phyloP scores from a whole-genome alignment of 306 rosid genomes.

The Dryas alaskensis region DNA sequence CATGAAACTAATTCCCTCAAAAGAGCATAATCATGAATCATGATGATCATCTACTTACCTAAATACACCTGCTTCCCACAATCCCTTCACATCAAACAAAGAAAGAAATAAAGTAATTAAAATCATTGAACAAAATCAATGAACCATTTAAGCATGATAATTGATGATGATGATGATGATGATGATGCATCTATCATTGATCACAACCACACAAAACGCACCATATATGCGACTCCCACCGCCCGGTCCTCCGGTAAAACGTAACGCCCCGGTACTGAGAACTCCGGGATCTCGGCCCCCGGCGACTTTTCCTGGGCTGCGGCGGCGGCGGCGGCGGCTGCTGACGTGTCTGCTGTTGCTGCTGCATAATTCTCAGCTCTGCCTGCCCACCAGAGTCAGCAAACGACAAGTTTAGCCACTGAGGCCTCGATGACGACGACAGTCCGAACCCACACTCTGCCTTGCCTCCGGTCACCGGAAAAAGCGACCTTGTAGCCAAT shows the following conservation, averaged over 20 bases:
- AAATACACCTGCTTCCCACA: conserved; percentile 63
- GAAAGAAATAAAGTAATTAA: not conserved
- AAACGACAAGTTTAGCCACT: conserved; percentile 48
- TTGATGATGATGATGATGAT: not conserved
- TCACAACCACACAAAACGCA: not conserved
- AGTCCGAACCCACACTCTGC: conserved; percentile 11
- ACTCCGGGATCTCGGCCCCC: conserved; percentile 61
- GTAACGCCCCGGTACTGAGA: conserved; percentile 65
- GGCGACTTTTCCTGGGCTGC: conserved; percentile 43
- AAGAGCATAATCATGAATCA: not conserved
- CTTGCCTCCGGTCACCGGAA: conserved; percentile 30
- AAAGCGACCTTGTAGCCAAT: conserved; percentile 32
- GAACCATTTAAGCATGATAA: not conserved
- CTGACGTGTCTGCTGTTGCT: conserved; percentile 24
- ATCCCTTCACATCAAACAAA: conserved; percentile 35
- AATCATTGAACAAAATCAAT: not conserved
- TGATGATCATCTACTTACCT: conserved; percentile 31
- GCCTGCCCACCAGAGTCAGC: conserved; percentile 27
- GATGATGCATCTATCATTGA: no score
- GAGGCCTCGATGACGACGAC: conserved; percentile 32
- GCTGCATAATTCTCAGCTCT: conserved; percentile 40
- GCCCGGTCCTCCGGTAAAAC: conserved; percentile 59
- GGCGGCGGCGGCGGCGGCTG: conserved; percentile 38
- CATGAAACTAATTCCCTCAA: not conserved
- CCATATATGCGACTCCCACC: conserved; percentile 77